phyloP scores from a whole-genome alignment of 1,284 basidiomycete genomes.

The Tetrapyrgos nigripes region DNA sequence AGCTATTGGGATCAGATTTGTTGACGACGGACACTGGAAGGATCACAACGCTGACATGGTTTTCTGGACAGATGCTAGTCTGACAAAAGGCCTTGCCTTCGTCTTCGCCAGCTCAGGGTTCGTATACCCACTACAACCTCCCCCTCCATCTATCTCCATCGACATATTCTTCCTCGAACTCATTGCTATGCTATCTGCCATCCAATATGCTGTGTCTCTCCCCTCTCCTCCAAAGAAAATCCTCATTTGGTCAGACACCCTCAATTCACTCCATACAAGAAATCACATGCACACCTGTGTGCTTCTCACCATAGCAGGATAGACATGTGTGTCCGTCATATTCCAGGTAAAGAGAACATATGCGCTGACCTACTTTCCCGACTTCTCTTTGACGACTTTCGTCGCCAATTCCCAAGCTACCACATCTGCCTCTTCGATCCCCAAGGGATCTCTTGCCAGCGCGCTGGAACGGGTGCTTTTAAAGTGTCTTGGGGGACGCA shows the following conservation, averaged over 20 bases:
- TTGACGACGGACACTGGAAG: slow-evolving; percentile 20
- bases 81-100: slow-evolving; percentile 12
- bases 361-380: no score
- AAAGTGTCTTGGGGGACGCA: slow-evolving; percentile 12
- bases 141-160: not conserved
- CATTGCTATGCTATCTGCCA: slow-evolving; percentile 22
- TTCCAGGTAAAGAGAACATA: no score
- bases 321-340: no score
- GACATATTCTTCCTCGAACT: slow-evolving; percentile 27
- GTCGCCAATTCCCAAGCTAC: slow-evolving; percentile 7
- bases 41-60: slow-evolving; percentile 24
- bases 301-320: no score
- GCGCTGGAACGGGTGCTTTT: slow-evolving; percentile 24
- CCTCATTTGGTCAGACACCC: no score
- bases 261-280: no score
- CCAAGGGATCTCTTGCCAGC: slow-evolving; percentile 19
- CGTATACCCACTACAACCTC: slow-evolving; percentile 10
- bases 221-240: no score
- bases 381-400: no score
- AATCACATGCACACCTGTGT: no score
- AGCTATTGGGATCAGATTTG: slow-evolving; percentile 21
- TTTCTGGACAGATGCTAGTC: slow-evolving; percentile 25
- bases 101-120: slow-evolving; percentile 17
- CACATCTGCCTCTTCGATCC: slow-evolving; percentile 22
- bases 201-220: no score